phyloP scores from a whole-genome alignment of 352 stramenopile genomes.

The Phytophthora agathidicida region DNA sequence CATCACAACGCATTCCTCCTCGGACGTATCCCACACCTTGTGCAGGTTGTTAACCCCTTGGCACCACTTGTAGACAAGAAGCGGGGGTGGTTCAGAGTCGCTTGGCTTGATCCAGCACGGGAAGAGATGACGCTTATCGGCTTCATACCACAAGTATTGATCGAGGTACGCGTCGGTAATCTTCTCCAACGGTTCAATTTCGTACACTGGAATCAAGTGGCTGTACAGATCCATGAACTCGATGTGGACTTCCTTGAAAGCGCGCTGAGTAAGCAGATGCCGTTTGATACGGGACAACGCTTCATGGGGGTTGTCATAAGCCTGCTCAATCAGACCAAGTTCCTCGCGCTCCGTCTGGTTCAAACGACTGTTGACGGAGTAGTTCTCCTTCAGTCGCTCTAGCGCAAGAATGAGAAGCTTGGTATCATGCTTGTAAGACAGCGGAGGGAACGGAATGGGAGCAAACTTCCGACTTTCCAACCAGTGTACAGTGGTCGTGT shows the following conservation, averaged over 20 bases:
- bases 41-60: constrained; percentile 99
- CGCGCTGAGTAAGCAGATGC: constrained; percentile 98
- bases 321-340: constrained; percentile 98
- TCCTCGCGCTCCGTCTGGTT: constrained; percentile 99
- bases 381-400: constrained; percentile 99
- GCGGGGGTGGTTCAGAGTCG: constrained; percentile 98
- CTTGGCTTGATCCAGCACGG: constrained; percentile 99
- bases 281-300: constrained; percentile 99
- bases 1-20: constrained; percentile 99
- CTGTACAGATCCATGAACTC: constrained; percentile 99
- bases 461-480: constrained; percentile 99
- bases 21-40: constrained; percentile 97
- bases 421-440: constrained; percentile 99
- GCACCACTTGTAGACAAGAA: constrained; percentile 99
- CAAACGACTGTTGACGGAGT: constrained; percentile 96
- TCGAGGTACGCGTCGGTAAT: constrained; percentile 99
- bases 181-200: constrained; percentile 99
- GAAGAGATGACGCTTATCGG: constrained; percentile 99
- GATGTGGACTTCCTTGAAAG: constrained; percentile 99
- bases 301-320: constrained; percentile 99
- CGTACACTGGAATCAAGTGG: constrained; percentile 98
- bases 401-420: constrained; percentile 99
- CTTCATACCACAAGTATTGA: constrained; percentile 99
- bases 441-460: constrained; percentile 98
- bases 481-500: constrained; percentile 99